Evolutionary conservation across 2,329 filamentous ascomycete genomes (phyloP).

Genomic region (Pseudogymnoascus sp.): DNA sequence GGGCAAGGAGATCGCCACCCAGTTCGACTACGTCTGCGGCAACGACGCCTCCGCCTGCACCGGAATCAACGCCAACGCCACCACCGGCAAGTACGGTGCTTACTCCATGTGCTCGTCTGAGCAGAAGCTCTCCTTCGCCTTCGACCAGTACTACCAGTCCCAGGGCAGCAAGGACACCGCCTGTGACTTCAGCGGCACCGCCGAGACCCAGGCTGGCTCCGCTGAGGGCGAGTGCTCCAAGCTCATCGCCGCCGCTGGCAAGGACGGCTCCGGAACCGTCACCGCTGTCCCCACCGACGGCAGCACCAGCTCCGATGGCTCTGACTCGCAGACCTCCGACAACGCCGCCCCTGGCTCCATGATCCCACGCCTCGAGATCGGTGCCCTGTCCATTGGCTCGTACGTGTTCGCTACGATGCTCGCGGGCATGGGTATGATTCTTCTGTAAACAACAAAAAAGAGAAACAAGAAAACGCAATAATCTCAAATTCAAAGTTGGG

Average conservation of each 20-base stretch:
- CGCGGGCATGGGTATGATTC: conserved; percentile 46
- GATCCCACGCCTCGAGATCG: conserved; percentile 38
- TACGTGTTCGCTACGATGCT: conserved; percentile 43
- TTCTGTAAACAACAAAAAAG: conserved; percentile 37
- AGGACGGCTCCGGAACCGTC: conserved; percentile 50
- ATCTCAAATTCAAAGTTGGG: not conserved
- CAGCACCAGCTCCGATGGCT: conserved; percentile 26
- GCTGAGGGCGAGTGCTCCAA: conserved; percentile 47
- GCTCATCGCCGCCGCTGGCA: conserved; percentile 56
- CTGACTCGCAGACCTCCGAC: conserved; percentile 20
- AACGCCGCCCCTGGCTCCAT: conserved; percentile 35
- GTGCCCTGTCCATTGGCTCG: conserved; percentile 39
- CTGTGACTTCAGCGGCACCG: conserved; percentile 66
- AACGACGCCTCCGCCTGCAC: conserved; percentile 47
- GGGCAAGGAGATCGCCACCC: conserved; percentile 50
- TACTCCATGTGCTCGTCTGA: conserved; percentile 68
- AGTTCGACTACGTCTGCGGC: conserved; percentile 72
- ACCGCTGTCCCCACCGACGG: conserved; percentile 38
- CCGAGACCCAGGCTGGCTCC: conserved; percentile 42
- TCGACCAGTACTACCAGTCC: conserved; percentile 63
- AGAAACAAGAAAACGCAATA: not conserved
- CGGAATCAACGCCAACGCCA: conserved; percentile 61
- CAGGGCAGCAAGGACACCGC: conserved; percentile 48
- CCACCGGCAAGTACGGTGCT: conserved; percentile 62
- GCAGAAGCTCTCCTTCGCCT: conserved; percentile 65